These are phyloP conservation scores for Chaetoscypha palmicola DNA, from an alignment of 2,329 filamentous ascomycete species.

Conservation along the genomic window DNA sequence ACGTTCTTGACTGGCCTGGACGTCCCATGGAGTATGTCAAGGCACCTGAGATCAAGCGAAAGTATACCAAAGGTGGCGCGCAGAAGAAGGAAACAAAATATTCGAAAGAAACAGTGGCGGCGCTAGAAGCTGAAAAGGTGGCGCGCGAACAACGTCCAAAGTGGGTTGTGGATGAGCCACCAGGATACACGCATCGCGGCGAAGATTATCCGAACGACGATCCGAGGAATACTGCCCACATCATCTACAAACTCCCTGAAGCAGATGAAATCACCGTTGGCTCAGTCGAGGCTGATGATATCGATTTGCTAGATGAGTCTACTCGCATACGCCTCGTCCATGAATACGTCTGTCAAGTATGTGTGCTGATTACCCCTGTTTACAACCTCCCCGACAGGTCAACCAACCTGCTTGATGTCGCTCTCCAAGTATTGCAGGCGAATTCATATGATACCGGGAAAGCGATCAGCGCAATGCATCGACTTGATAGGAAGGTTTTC, in stretches of 20 bases:
- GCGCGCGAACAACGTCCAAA: conserved; percentile 77
- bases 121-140: conserved; percentile 73
- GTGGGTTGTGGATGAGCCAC: conserved; percentile 87
- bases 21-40: conserved; percentile 86
- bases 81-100: conserved; percentile 71
- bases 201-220: conserved; percentile 68
- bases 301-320: conserved; percentile 21
- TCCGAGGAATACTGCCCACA: conserved; percentile 63
- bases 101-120: conserved; percentile 72
- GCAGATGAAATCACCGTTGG: conserved; percentile 38
- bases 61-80: conserved; percentile 51
- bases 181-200: conserved; percentile 77
- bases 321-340: conserved; percentile 51
- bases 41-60: conserved; percentile 76
- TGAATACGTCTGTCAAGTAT: conserved; percentile 59
- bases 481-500: conserved; percentile 62
- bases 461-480: conserved; percentile 63
- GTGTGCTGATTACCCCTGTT: conserved; percentile 52
- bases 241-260: conserved; percentile 71
- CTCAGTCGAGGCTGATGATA: conserved; percentile 30
- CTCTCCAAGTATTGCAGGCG: conserved; percentile 64
- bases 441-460: conserved; percentile 64
- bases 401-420: conserved; percentile 84
- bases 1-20: conserved; percentile 77
- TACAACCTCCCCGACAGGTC: conserved; percentile 63